Conservation (phyloP, 1,284 basidiomycete genomes). For the Fistulinella staudtii region DNA sequence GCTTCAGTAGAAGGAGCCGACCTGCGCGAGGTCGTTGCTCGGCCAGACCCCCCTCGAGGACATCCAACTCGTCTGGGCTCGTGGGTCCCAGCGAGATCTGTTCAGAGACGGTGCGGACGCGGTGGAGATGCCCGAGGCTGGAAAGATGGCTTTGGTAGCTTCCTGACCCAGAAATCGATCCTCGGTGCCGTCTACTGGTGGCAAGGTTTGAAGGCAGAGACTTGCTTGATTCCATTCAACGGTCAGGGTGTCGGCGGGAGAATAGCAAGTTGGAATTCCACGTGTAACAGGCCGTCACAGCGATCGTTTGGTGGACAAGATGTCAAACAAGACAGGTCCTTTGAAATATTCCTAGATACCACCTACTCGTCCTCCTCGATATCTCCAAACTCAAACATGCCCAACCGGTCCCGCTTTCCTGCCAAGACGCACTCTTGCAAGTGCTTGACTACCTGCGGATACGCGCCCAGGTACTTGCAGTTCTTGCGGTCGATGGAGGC, state of each 20-base stretch:
- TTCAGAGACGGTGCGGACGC: slow-evolving; percentile 30
- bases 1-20: slow-evolving; percentile 12
- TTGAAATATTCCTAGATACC: not conserved
- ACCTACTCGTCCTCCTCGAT: slow-evolving; percentile 60
- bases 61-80: slow-evolving; percentile 10
- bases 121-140: slow-evolving; percentile 40
- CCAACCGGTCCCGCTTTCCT: slow-evolving; percentile 74
- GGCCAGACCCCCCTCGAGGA: slow-evolving; percentile 19
- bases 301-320: too few species aligned
- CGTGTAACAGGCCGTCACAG: too few species aligned
- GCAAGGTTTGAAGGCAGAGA: slow-evolving; percentile 24
- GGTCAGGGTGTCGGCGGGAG: too few species aligned
- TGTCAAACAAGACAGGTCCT: too few species aligned
- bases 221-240: slow-evolving; percentile 22
- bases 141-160: slow-evolving; percentile 48
- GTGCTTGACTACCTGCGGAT: slow-evolving; percentile 67
- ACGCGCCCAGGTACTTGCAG: slow-evolving; percentile 68
- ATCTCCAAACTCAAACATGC: slow-evolving; percentile 88
- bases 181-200: slow-evolving; percentile 15
- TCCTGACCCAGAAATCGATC: slow-evolving; percentile 34
- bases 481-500: slow-evolving; percentile 76
- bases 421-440: slow-evolving; percentile 57
- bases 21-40: slow-evolving; percentile 18
- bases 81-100: slow-evolving; percentile 14
- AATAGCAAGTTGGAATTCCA: too few species aligned